A percentile compares a stretch with the other conserved stretches of the same genome.
phyloP scores from a whole-genome alignment of 2,329 filamentous ascomycete species.

The Endoconidiophora polonica region DNA sequence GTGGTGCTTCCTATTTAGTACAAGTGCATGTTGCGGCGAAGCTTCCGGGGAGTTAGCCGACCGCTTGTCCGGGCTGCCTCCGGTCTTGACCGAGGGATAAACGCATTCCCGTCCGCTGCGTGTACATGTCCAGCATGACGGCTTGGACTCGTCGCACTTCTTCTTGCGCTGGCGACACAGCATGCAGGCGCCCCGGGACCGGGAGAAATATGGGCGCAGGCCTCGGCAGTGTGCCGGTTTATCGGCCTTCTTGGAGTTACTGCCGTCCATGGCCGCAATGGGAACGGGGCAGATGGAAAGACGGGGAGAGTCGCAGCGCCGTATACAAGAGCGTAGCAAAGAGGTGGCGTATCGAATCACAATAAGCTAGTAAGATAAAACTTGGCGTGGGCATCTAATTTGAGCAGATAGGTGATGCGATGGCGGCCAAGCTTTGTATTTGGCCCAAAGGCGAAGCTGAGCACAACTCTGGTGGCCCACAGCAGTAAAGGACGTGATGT shows the following conservation, averaged over 20 bases:
- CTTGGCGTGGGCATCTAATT: too few relatives aligned
- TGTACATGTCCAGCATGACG: constrained; percentile 15
- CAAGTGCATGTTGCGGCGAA: too few relatives aligned
- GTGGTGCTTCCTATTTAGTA: background rate
- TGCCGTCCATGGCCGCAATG: constrained; percentile 1
- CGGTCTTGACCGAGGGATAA: constrained; percentile 6
- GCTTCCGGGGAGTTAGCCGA: too few relatives aligned
- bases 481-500: too few relatives aligned
- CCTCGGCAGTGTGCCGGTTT: constrained; percentile 9
- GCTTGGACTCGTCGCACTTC: constrained; percentile 20
- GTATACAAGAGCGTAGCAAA: too few relatives aligned
- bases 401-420: too few relatives aligned
- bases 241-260: background rate
- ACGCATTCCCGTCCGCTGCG: constrained; percentile 11
- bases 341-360: too few relatives aligned
- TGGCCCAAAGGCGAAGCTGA: too few relatives aligned
- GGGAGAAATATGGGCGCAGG: constrained; percentile 12
- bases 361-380: background rate
- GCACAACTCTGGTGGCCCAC: too few relatives aligned
- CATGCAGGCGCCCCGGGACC: constrained; percentile 16
- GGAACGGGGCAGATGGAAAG: background rate
- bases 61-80: background rate
- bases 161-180: constrained; percentile 21
- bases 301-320: too few relatives aligned
- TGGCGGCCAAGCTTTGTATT: too few relatives aligned